Conservation (phyloP, 805 yeast species). For the Kazachstania kunashirensis region DNA sequence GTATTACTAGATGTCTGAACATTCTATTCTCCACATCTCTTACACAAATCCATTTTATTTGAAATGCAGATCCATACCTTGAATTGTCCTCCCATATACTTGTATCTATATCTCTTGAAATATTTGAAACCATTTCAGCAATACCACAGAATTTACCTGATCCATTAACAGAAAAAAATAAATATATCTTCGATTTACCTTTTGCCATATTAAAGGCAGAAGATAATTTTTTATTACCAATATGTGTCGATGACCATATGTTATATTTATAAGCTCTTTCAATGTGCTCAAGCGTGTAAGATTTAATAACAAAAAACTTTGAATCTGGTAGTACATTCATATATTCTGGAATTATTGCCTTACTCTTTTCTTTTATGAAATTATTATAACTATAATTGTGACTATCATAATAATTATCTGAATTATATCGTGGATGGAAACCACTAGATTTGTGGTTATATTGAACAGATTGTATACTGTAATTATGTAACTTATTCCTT, state of each 20-base stretch:
- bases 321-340: slow-evolving; percentile 11
- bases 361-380: too few relatives aligned
- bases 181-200: slow-evolving; percentile 31
- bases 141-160: slow-evolving; percentile 52
- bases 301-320: slow-evolving; percentile 45
- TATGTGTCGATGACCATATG: slow-evolving; percentile 52
- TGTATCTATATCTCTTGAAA: slow-evolving; percentile 25
- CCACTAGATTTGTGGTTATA: too few relatives aligned
- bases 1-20: slow-evolving; percentile 38
- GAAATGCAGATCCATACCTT: slow-evolving; percentile 45
- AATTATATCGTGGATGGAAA: too few relatives aligned
- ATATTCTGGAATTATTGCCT: not conserved
- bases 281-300: slow-evolving; percentile 40
- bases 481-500: too few relatives aligned
- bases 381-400: too few relatives aligned
- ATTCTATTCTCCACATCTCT: slow-evolving; percentile 42
- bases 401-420: too few relatives aligned
- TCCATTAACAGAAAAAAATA: slow-evolving; percentile 50
- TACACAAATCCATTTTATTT: slow-evolving; percentile 43
- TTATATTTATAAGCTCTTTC: slow-evolving; percentile 39
- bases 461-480: too few relatives aligned
- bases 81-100: slow-evolving; percentile 37
- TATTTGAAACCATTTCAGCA: slow-evolving; percentile 40
- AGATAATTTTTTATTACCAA: slow-evolving; percentile 45
- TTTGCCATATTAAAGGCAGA: slow-evolving; percentile 30